Conservation (phyloP, 2,329 filamentous ascomycete genomes). For the Bimuria novae-zelandiae region DNA sequence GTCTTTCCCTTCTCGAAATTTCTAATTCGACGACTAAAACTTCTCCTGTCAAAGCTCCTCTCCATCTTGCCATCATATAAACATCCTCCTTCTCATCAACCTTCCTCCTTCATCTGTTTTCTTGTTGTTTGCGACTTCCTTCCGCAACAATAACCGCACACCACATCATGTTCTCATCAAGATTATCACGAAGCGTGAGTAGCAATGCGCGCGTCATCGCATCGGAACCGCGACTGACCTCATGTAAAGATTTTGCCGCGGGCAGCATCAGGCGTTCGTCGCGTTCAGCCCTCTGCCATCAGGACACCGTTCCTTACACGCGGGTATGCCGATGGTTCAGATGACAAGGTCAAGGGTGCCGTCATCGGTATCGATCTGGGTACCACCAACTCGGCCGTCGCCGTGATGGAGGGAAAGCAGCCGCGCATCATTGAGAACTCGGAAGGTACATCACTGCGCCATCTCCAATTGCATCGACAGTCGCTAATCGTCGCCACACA, state of each 20-base stretch:
- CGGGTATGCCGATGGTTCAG: constrained; percentile 72
- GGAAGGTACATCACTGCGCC: constrained; percentile 67
- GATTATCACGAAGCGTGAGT: constrained; percentile 49
- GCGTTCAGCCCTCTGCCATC: constrained; percentile 63
- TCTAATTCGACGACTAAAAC: constrained; percentile 25
- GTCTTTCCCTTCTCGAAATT: constrained; percentile 26
- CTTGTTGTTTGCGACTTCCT: constrained; percentile 35
- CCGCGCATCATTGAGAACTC: constrained; percentile 98
- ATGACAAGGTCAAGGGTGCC: constrained; percentile 86
- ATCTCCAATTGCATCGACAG: constrained; percentile 7
- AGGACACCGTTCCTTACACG: constrained; percentile 74
- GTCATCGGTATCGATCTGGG: constrained; percentile 99
- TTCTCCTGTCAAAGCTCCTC: constrained; percentile 31
- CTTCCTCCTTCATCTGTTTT: constrained; percentile 11
- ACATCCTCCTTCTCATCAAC: constrained; percentile 24
- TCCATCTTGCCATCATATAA: constrained; percentile 36
- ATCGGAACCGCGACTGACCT: constrained; percentile 28
- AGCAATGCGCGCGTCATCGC: constrained; percentile 7
- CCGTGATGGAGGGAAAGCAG: constrained; percentile 94
- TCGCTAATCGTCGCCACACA: constrained; percentile 37
- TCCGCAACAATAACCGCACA: constrained; percentile 35
- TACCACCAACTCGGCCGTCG: constrained; percentile 97
- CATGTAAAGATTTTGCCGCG: constrained; percentile 65
- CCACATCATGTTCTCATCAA: constrained; percentile 47
- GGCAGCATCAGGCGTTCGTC: constrained; percentile 70